These are phyloP conservation scores for Tolypocladium endophyticum DNA, from an alignment of 2,329 filamentous ascomycete species.

Conservation along the genomic window DNA sequence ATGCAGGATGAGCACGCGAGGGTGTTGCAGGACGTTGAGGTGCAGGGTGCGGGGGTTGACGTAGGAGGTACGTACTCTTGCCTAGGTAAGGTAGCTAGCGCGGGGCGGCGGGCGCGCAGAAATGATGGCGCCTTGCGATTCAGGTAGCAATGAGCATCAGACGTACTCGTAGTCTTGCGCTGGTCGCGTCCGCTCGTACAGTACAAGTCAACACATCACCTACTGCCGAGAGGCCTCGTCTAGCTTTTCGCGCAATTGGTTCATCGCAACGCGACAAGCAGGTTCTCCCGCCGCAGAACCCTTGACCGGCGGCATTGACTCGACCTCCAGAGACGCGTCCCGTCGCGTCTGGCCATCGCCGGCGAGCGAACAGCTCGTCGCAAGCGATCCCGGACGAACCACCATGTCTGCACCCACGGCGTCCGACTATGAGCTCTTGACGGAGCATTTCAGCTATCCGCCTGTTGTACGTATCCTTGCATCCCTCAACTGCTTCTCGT, in stretches of 20 bases:
- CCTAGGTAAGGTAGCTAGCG: neutral
- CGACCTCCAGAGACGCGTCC: constrained; percentile 2
- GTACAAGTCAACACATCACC: too few relatives aligned
- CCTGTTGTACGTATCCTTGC: constrained; percentile 57
- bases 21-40: neutral
- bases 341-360: constrained; percentile 7
- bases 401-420: constrained; percentile 22
- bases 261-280: neutral
- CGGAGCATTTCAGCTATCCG: constrained; percentile 92
- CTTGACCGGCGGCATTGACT: neutral
- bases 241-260: neutral
- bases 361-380: constrained; percentile 1
- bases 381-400: neutral
- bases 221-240: neutral
- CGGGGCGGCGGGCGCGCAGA: neutral
- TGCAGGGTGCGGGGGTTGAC: neutral
- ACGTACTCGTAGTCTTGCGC: neutral
- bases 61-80: neutral
- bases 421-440: constrained; percentile 61
- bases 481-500: neutral
- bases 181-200: neutral
- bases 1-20: neutral
- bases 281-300: neutral
- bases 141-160: neutral
- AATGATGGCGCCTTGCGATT: neutral